These are phyloP conservation scores for Tothia fuscella DNA, from an alignment of 2,329 filamentous ascomycete species.

Conservation along the genomic window DNA sequence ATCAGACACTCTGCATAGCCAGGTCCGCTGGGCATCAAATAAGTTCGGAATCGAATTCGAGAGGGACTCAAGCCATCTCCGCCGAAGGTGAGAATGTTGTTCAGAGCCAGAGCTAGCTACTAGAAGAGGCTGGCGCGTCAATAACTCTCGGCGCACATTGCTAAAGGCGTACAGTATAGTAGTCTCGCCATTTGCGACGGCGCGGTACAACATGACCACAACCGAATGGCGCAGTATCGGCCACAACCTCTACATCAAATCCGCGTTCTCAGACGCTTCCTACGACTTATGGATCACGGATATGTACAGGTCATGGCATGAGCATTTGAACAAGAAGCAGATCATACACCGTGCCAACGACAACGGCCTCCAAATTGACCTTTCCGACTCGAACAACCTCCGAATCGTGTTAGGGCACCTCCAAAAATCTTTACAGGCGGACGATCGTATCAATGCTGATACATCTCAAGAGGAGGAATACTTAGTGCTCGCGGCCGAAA, in stretches of 20 bases:
- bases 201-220: too few relatives aligned
- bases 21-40: too few relatives aligned
- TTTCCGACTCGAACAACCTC: conserved; percentile 3
- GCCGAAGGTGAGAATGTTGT: too few relatives aligned
- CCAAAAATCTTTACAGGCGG: neutral
- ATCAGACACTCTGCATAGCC: too few relatives aligned
- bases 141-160: too few relatives aligned
- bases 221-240: conserved; percentile 2
- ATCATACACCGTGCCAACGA: conserved; percentile 4
- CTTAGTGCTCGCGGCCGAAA: neutral
- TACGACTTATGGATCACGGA: conserved; percentile 9
- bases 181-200: too few relatives aligned
- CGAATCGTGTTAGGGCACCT: conserved; percentile 4
- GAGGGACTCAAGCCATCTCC: too few relatives aligned
- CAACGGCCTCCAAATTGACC: conserved; percentile 3
- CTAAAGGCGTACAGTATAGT: too few relatives aligned
- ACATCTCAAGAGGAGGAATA: neutral
- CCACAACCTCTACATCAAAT: conserved; percentile 5
- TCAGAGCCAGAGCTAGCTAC: too few relatives aligned
- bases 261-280: neutral
- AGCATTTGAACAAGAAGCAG: conserved; percentile 6
- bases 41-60: too few relatives aligned
- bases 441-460: neutral
- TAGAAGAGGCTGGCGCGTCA: too few relatives aligned
- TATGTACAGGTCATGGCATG: conserved; percentile 1